phyloP scores from a whole-genome alignment of 176 grass and related monocot genomes.

The Pontederia paniculata region DNA sequence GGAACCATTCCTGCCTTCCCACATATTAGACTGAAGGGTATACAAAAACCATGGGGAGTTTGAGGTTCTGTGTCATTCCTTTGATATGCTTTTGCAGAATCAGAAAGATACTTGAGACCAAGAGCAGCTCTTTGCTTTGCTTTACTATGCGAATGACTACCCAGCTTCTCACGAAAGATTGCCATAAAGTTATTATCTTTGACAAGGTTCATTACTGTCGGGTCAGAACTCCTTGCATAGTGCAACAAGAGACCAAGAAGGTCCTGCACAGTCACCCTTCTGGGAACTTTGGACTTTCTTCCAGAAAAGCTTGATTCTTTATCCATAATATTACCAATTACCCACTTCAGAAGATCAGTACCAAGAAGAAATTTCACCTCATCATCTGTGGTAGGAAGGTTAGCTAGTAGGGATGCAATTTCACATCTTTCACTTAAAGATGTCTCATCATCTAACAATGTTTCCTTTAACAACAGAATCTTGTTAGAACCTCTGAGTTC shows the following conservation, averaged over 20 bases:
- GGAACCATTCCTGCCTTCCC: conserved; percentile 5
- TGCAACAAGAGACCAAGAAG: conserved; percentile 12
- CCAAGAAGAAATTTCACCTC: conserved; percentile 13
- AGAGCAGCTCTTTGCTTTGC: conserved; percentile 2
- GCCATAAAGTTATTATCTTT: conserved; percentile 7
- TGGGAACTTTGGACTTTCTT: not conserved
- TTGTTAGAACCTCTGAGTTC: conserved; percentile 8
- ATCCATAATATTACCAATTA: conserved; percentile 1
- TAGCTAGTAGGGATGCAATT: conserved; percentile 12
- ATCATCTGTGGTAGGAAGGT: conserved; percentile 10
- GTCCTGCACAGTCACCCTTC: not conserved
- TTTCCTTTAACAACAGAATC: not conserved
- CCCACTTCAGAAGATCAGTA: conserved; percentile 10
- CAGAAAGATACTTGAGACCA: conserved; percentile 19
- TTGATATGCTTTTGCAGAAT: not conserved
- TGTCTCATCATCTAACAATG: not conserved
- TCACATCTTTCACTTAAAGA: conserved; percentile 11
- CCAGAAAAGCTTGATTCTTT: not conserved
- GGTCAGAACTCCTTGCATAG: conserved; percentile 13
- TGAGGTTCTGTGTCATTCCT: conserved; percentile 5
- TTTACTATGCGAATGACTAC: not conserved
- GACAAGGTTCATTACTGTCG: not conserved
- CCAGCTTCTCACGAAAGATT: conserved; percentile 3
- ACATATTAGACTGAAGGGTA: conserved; percentile 7
- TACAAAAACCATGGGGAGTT: conserved; percentile 1